phyloP scores from a whole-genome alignment of 179 eudicot species.

The Heliamphora pulchella region DNA sequence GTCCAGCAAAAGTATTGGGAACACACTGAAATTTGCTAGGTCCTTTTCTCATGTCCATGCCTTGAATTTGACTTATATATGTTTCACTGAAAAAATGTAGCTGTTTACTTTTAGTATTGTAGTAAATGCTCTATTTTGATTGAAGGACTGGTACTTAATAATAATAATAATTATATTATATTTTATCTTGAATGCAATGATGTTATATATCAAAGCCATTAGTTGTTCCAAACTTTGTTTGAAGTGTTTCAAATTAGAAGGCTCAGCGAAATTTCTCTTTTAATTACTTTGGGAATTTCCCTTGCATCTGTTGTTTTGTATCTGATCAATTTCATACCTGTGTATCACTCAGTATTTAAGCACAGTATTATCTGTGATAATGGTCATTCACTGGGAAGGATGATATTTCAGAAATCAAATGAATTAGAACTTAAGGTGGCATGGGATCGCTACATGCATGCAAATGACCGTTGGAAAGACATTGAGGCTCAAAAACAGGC shows the following conservation, averaged over 20 bases:
- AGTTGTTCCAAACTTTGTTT: neutral
- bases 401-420: constrained; percentile 43
- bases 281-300: neutral
- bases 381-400: constrained; percentile 13
- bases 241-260: neutral
- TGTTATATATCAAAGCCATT: neutral
- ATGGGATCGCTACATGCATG: constrained; percentile 40
- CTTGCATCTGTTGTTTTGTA: constrained; percentile 1
- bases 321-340: neutral
- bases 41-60: constrained; percentile 6
- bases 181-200: neutral
- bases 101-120: neutral
- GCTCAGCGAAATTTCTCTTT: neutral
- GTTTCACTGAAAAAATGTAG: neutral
- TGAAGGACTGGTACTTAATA: neutral
- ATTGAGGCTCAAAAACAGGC: constrained; percentile 61
- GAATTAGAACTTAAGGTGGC: constrained; percentile 40
- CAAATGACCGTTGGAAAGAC: constrained; percentile 51
- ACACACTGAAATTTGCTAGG: neutral
- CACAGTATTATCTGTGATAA: constrained; percentile 10
- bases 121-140: neutral
- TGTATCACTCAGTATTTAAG: neutral
- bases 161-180: neutral
- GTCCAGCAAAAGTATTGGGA: neutral
- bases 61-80: neutral